Conservation (phyloP, 176 grass and related monocot species). For the Rhynchospora breviuscula region DNA sequence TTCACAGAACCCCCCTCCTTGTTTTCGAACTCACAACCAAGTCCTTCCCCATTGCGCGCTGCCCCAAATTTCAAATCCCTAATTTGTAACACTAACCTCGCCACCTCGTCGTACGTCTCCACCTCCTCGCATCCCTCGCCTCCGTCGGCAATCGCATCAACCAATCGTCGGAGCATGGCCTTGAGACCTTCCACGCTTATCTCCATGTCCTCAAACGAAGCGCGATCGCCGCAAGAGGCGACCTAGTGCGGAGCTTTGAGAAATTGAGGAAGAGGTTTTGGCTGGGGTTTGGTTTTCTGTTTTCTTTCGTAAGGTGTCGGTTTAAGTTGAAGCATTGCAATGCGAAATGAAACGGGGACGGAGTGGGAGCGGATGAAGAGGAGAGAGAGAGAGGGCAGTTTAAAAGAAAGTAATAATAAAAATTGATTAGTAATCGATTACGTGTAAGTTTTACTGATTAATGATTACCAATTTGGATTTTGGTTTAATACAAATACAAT, state of each 20-base stretch:
- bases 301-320: too few species aligned
- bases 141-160: conserved; percentile 27
- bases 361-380: background rate
- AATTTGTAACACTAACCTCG: conserved; percentile 41
- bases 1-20: background rate
- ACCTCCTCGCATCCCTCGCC: conserved; percentile 24
- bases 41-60: conserved; percentile 6
- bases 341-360: background rate
- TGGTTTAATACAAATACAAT: background rate
- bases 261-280: background rate
- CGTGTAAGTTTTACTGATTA: conserved; percentile 9
- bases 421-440: background rate
- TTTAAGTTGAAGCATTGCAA: background rate
- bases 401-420: conserved; percentile 7
- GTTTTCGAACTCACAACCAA: background rate
- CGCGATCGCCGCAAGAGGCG: background rate
- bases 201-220: conserved; percentile 20
- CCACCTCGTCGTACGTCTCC: conserved; percentile 42
- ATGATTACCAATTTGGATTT: conserved; percentile 2
- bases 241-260: background rate
- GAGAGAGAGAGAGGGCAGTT: conserved; percentile 10
- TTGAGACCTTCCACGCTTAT: conserved; percentile 30
- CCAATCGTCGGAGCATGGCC: conserved; percentile 36
- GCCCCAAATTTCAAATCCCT: conserved; percentile 38
- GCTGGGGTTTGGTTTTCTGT: too few species aligned